Evolutionary conservation across 2,329 filamentous ascomycete species (phyloP).

Genomic region (Ceratocystis cubensis): DNA sequence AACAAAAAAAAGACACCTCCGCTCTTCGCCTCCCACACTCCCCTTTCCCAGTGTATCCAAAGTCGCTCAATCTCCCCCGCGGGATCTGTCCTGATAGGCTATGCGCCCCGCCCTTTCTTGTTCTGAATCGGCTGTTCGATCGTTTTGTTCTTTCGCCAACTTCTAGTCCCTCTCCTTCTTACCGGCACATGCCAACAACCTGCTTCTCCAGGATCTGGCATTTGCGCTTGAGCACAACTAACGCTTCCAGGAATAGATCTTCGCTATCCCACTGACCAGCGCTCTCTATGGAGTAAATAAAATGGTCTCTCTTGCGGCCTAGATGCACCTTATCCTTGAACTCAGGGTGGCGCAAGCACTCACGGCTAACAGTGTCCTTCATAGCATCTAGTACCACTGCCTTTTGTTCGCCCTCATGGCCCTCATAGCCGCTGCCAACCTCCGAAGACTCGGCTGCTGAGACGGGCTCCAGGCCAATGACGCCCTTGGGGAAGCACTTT

Average conservation of each 20-base stretch:
- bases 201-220: slow-evolving; percentile 61
- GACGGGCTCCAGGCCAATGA: slow-evolving; percentile 67
- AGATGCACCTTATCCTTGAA: slow-evolving; percentile 94
- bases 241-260: slow-evolving; percentile 78
- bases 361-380: slow-evolving; percentile 88
- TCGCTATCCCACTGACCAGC: slow-evolving; percentile 92
- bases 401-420: slow-evolving; percentile 66
- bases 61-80: neutral
- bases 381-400: slow-evolving; percentile 80
- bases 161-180: slow-evolving; percentile 22
- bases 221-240: slow-evolving; percentile 77
- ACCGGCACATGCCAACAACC: slow-evolving; percentile 51
- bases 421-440: slow-evolving; percentile 54
- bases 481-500: slow-evolving; percentile 76
- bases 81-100: neutral
- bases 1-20: slow-evolving; percentile 22
- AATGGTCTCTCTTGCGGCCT: slow-evolving; percentile 81
- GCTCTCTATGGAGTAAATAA: slow-evolving; percentile 94
- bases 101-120: neutral
- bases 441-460: slow-evolving; percentile 51
- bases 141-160: neutral
- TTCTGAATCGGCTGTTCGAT: no score
- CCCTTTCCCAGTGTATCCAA: neutral
- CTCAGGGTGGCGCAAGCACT: slow-evolving; percentile 81
- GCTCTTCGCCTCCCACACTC: slow-evolving; percentile 3